Base-by-base conservation (phyloP, 1,284 basidiomycete genomes). In the Malassezia sp. region DNA sequence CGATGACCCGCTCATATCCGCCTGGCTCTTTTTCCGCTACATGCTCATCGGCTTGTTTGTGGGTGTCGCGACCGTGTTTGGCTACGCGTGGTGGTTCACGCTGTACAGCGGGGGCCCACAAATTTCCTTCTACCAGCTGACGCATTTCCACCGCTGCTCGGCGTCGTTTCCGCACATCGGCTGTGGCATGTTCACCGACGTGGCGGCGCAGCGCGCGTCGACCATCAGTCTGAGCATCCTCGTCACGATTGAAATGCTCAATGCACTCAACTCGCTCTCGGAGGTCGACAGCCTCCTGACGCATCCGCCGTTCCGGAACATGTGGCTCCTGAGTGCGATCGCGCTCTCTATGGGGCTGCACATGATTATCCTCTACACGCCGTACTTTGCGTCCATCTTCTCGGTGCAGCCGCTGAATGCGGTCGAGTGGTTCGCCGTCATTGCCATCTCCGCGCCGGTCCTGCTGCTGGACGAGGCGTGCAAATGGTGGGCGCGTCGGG, bases 41-140 rank as follows among this genome's bases (percentile, higher is more conserved):
- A 74, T 95, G 75, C 77, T 95, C 46, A 81, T 97, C 54, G 93
- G 91, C 6, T 77, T 78, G 32, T 97, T 96, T 65, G 91, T 97
- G 44, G 91, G 93, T 30, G 80, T 80, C 39, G 90, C 89, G 1
- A 96, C 93, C 8, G 90, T 96, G 32, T 87, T 84, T 57, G 91
- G 90, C 35, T 95, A 95, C 68, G 89, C 87, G 0, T 97, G 91
- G 91, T 96, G 91, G 91, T 97, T 96, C 75, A 76, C 93, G 63
- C 84, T 80, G 71, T 95, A 95, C 72, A 65, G 77, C 20, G 82
- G 78, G 37, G 91, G 91, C 0, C 91, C 91, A 1, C 85, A 90
- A 69, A 95, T 97, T 67, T 77, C 83, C 12, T 95, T 86, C 76
- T 75, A 86, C 66, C 86, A 96, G 73, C 75, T 97, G 59, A 87